Evolutionary conservation across 1,284 basidiomycete species (phyloP).

Genomic region (Austroboletus novae-zelandiae): DNA sequence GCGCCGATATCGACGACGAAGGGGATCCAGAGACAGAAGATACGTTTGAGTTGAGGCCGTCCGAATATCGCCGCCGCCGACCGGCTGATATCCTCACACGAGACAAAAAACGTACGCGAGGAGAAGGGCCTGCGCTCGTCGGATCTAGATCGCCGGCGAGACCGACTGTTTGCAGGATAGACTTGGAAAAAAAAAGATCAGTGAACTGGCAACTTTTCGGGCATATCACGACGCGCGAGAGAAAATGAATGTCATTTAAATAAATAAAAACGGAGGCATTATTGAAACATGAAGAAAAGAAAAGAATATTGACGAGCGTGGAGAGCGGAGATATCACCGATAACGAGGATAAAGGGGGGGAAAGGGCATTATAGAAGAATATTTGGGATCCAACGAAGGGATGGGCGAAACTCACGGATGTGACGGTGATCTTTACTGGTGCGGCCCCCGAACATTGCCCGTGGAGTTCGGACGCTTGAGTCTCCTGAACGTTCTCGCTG

Average conservation of each 20-base stretch:
- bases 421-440: neutral
- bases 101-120: slow-evolving; percentile 53
- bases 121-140: slow-evolving; percentile 17
- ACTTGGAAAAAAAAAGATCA: slow-evolving; percentile 11
- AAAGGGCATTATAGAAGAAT: neutral
- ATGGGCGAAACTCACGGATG: slow-evolving; percentile 16
- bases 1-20: slow-evolving; percentile 72
- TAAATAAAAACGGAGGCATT: neutral
- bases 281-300: neutral
- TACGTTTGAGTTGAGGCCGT: slow-evolving; percentile 30
- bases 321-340: neutral
- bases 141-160: slow-evolving; percentile 8
- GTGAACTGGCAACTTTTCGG: neutral
- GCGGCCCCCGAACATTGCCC: neutral
- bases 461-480: neutral
- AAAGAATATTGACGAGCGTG: neutral
- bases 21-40: slow-evolving; percentile 58
- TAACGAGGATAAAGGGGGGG: neutral
- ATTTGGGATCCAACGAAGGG: neutral
- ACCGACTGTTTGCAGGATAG: neutral
- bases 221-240: too few species aligned
- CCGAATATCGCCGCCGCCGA: slow-evolving; percentile 27
- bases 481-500: slow-evolving; percentile 16
- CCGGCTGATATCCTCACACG: slow-evolving; percentile 56
- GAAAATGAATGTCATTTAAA: too few species aligned